Conservation (phyloP, 805 yeast genomes). For the Suhomyces canberraensis region DNA sequence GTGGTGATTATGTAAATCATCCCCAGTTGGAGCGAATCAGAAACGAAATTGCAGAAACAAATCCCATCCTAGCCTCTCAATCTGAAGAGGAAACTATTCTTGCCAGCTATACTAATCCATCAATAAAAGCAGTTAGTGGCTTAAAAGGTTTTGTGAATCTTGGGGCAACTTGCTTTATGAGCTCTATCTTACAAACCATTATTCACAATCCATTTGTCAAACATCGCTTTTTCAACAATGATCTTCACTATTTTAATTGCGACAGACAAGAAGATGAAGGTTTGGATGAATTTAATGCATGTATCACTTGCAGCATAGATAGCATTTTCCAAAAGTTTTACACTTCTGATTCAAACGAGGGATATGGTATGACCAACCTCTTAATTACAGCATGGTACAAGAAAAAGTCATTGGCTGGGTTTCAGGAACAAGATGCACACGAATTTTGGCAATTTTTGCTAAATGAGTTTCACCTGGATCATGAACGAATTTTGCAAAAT, state of each 20-base stretch:
- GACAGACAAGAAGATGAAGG: constrained; percentile 25
- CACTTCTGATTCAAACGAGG: constrained; percentile 57
- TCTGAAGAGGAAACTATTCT: constrained; percentile 1
- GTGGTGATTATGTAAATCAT: constrained; percentile 70
- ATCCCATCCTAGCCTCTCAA: neutral
- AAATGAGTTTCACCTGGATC: constrained; percentile 71
- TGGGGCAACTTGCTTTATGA: constrained; percentile 98
- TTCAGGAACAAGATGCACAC: constrained; percentile 97
- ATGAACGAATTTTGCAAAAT: constrained; percentile 16
- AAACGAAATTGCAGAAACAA: constrained; percentile 9
- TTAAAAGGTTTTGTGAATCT: constrained; percentile 84
- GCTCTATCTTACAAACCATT: constrained; percentile 83
- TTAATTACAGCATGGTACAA: constrained; percentile 86
- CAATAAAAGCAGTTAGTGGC: constrained; percentile 64
- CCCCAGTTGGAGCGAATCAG: constrained; percentile 54
- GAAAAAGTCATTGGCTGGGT: constrained; percentile 85
- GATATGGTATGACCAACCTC: constrained; percentile 78
- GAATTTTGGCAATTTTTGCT: constrained; percentile 93
- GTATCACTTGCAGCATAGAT: constrained; percentile 85
- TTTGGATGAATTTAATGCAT: constrained; percentile 38
- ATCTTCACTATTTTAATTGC: constrained; percentile 61
- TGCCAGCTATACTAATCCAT: constrained; percentile 34
- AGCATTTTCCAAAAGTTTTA: constrained; percentile 72
- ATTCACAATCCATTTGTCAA: constrained; percentile 88
- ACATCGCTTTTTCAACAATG: constrained; percentile 66